Percentiles rank a stretch among this genome's conserved stretches.
Evolutionary conservation across 139 green algal species (phyloP).

Genomic region (Desmodesmus armatus): DNA sequence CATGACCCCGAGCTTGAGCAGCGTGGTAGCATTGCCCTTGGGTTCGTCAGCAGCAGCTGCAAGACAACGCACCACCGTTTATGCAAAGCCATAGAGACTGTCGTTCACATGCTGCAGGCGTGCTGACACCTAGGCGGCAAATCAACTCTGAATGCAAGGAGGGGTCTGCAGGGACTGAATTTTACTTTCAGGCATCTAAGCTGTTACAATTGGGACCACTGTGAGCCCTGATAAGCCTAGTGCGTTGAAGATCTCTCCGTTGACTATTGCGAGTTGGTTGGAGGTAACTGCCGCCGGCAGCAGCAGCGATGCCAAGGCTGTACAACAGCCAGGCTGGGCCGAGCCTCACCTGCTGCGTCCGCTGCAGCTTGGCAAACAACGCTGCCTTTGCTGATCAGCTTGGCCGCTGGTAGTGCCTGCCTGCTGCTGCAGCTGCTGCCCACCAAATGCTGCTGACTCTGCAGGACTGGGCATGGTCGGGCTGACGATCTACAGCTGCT

Average conservation of each 20-base stretch:
- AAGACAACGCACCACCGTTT: background rate
- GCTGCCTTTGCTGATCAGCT: background rate
- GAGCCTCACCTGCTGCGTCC: slow-evolving; percentile 27
- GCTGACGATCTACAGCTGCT: no score
- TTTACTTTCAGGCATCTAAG: no score
- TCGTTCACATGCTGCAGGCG: background rate
- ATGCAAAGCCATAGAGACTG: background rate
- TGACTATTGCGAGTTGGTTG: no score
- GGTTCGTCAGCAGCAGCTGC: background rate
- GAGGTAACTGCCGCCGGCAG: background rate
- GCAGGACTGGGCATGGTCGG: no score
- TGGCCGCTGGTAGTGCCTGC: background rate
- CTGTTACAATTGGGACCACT: no score
- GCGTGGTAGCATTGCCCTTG: background rate
- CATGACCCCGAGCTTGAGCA: slow-evolving; percentile 71
- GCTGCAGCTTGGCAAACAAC: slow-evolving; percentile 32
- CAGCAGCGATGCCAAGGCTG: background rate
- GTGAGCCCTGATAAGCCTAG: no score
- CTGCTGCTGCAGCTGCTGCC: background rate
- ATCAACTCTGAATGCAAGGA: background rate
- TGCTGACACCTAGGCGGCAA: background rate
- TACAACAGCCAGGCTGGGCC: no score
- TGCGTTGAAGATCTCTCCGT: background rate
- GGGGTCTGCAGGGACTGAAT: background rate
- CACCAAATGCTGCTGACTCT: background rate